phyloP scores from a whole-genome alignment of 306 rosid genomes.

The Albizia julibrissin region DNA sequence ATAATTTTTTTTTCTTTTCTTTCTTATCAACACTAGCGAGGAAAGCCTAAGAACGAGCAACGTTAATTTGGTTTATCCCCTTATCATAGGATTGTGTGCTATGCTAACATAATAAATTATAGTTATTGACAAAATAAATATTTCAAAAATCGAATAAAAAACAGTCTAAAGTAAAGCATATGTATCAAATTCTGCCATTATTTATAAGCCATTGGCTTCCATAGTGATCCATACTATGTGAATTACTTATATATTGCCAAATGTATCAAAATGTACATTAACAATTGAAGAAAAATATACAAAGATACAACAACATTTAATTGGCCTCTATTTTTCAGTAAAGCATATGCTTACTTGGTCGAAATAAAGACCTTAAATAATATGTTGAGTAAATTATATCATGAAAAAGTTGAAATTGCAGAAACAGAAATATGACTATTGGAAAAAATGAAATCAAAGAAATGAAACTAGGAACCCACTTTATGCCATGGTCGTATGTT shows the following conservation, averaged over 20 bases:
- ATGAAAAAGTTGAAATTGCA: constrained; percentile 30
- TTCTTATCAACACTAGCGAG: too few relatives aligned
- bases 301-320: background rate
- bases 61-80: too few relatives aligned
- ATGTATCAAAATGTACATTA: background rate
- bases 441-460: constrained; percentile 28
- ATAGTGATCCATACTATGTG: background rate
- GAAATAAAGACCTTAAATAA: background rate
- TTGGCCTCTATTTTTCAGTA: background rate
- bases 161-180: background rate
- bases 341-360: constrained; percentile 15
- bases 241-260: background rate
- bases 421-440: background rate
- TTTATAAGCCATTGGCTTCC: background rate
- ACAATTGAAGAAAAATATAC: background rate
- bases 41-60: too few relatives aligned
- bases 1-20: too few relatives aligned
- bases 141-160: too few relatives aligned
- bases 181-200: background rate
- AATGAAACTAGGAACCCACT: constrained; percentile 34
- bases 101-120: too few relatives aligned
- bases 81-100: too few relatives aligned
- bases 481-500: constrained; percentile 12
- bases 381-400: constrained; percentile 40
- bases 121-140: too few relatives aligned